phyloP scores from a whole-genome alignment of 2,329 filamentous ascomycete genomes.

The Colletotrichum lupini region DNA sequence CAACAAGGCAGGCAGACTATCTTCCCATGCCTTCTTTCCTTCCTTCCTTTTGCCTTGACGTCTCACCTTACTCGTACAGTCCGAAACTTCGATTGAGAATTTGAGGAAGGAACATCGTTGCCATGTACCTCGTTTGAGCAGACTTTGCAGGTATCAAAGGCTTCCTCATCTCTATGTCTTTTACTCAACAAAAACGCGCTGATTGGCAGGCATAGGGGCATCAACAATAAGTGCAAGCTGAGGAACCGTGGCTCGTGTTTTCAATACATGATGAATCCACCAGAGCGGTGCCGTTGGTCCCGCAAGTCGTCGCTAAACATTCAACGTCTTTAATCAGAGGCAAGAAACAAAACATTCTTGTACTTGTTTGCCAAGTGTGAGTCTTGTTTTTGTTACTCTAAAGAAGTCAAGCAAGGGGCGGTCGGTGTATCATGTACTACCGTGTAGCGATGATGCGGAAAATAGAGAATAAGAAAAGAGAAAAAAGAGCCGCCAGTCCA shows the following conservation, averaged over 20 bases:
- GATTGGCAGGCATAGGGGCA: neutral
- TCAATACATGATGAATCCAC: neutral
- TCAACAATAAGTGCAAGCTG: neutral
- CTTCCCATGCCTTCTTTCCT: too few relatives aligned
- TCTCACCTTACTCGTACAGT: neutral
- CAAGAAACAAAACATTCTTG: constrained; percentile 13
- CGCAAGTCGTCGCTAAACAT: neutral
- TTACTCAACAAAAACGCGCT: neutral
- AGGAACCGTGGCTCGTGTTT: neutral
- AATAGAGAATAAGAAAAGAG: neutral
- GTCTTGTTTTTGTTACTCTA: neutral
- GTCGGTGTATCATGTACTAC: neutral
- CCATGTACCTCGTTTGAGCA: neutral
- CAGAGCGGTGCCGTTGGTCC: neutral
- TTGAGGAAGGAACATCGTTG: neutral
- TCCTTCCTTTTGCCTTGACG: neutral
- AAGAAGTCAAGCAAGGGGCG: neutral
- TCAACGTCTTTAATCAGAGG: neutral
- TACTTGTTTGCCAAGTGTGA: constrained; percentile 1
- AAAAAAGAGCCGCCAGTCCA: neutral
- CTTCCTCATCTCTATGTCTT: neutral
- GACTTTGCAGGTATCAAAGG: neutral
- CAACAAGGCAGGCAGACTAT: neutral
- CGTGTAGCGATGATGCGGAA: neutral
- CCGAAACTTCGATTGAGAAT: neutral